These are phyloP conservation scores for Otatea glauca DNA, from an alignment of 176 grass and related monocot genomes.

Conservation along the genomic window DNA sequence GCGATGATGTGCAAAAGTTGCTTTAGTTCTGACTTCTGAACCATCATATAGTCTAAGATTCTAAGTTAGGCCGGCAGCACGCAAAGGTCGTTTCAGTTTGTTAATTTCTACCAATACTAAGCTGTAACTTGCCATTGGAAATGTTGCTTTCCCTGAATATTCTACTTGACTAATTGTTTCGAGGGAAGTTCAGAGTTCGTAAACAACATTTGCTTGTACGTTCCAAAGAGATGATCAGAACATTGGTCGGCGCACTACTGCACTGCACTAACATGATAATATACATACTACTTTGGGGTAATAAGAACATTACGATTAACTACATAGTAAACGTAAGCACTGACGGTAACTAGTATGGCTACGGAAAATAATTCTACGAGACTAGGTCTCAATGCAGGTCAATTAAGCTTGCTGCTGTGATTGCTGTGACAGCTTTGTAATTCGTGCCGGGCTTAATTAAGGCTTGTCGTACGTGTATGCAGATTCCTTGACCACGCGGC, in stretches of 20 bases:
- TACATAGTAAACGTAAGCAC: neutral
- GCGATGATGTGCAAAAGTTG: neutral
- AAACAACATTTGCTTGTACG: neutral
- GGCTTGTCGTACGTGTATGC: neutral
- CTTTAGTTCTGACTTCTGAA: neutral
- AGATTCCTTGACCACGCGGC: conserved; percentile 79
- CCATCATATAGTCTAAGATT: too few relatives aligned
- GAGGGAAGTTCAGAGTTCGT: neutral
- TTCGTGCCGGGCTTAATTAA: neutral
- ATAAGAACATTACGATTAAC: neutral
- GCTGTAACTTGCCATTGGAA: neutral
- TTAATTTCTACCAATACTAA: neutral
- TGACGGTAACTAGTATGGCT: too few relatives aligned
- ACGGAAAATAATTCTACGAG: too few relatives aligned
- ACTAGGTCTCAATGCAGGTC: too few relatives aligned
- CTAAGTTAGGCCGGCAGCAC: neutral
- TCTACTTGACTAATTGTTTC: neutral
- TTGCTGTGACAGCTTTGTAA: too few relatives aligned
- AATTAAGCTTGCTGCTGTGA: neutral
- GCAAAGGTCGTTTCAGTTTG: neutral
- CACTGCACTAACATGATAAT: neutral
- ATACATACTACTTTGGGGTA: neutral
- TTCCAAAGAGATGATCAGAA: neutral
- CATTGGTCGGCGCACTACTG: neutral
- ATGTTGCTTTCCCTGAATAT: neutral